These are phyloP conservation scores for Diaporthe velutina DNA, from an alignment of 2,329 filamentous ascomycete genomes.

Conservation along the genomic window DNA sequence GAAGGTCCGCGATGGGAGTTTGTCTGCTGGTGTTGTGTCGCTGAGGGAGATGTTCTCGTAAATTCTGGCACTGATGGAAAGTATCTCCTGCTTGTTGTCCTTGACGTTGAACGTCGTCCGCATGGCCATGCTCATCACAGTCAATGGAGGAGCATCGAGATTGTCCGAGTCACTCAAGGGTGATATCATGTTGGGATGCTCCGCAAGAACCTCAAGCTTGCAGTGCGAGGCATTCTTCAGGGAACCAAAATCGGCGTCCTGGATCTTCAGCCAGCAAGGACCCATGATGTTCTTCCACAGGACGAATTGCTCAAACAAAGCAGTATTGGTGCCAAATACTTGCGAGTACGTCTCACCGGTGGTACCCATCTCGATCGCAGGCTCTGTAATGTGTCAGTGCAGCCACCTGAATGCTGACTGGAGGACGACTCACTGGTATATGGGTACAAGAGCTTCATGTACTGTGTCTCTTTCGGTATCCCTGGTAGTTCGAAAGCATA, in stretches of 20 bases:
- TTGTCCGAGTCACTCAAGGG: constrained; percentile 83
- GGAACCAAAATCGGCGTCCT: constrained; percentile 84
- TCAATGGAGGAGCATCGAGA: constrained; percentile 86
- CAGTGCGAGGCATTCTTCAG: constrained; percentile 97
- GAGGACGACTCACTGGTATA: constrained; percentile 76
- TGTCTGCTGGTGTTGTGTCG: constrained; percentile 90
- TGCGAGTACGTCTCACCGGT: constrained; percentile 92
- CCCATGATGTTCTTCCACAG: constrained; percentile 99
- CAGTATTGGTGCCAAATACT: constrained; percentile 93
- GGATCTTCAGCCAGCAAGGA: constrained; percentile 95
- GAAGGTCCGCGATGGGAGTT: constrained; percentile 89
- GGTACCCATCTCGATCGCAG: constrained; percentile 76
- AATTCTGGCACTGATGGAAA: constrained; percentile 90
- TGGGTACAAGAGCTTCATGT: constrained; percentile 95
- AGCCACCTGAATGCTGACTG: background rate
- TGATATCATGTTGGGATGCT: constrained; percentile 81
- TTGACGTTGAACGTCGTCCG: constrained; percentile 90
- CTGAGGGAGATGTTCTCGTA: constrained; percentile 91
- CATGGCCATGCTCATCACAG: constrained; percentile 94
- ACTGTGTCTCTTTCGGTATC: constrained; percentile 89
- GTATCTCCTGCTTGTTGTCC: constrained; percentile 96
- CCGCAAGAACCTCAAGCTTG: constrained; percentile 89
- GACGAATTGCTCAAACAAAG: constrained; percentile 97
- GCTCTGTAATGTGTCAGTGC: constrained; percentile 60
- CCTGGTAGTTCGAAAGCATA: constrained; percentile 94